Evolutionary conservation across 2,329 filamentous ascomycete genomes (phyloP), one percentile per base, ranked within the genome.

Genomic region (Cladobotryum protrusum): DNA sequence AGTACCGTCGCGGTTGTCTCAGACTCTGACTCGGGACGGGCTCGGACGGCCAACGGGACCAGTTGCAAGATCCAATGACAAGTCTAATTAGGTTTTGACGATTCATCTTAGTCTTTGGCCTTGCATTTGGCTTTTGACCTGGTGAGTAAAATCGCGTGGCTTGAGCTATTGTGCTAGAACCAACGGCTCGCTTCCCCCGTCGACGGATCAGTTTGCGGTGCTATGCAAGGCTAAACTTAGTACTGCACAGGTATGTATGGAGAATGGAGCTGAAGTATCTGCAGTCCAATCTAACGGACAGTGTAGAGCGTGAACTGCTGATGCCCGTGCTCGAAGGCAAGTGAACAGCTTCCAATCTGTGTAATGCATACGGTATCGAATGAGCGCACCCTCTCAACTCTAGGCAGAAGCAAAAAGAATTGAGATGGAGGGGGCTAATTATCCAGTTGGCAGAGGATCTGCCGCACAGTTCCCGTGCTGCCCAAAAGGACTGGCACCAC

Each of bases 401-500:
- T 40, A 39, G 40, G 24, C 18, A 19, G 24, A 48, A 48, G 36
- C n/a, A 24, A 37, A 34, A 40, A n/a, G 35, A 37, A 37, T 6
- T 37, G 35, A 13, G 35, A 29, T 17, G 32, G 42, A n/a, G 8
- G 12, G 20, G 43, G 33, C 8, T n/a, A 20, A 15, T 19, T 36
- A 11, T 36, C 8, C 17, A 17, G 9, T 15, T 43, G 18, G 20
- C 24, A 41, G 45, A 35, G 45, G 33, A 49, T 49, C 42, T 49
- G 48, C 48, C 48, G 48, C 48, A 49, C 48, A 49, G 48, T 49
- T 49, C 48, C 48, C 48, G 48, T n/a, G 35, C 35, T 3, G 35
- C 35, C 39, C 39, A 42, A 42, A 42, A 37, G 35, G 35, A 42
- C 12, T 17, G 19, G 20, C 15, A 19, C 39, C 39, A 20, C 39